Evolutionary conservation across 331 rosid species (phyloP), one percentile per base, ranked within the genome.

Genomic region (Erythrophleum ivorense): DNA sequence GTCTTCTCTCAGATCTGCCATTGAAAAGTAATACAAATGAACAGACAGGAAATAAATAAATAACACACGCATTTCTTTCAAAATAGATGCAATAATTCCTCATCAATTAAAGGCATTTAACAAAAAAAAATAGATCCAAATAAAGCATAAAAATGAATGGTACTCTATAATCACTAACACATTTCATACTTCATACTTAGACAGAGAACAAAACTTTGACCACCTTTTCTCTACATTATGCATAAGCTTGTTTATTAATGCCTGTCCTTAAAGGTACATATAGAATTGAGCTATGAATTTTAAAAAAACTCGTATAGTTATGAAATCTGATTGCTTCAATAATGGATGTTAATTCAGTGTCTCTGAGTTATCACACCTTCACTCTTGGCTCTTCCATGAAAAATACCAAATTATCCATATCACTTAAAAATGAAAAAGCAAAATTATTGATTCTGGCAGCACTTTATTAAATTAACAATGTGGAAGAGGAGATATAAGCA

Each of bases 1-100:
- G 48, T 78, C 86, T n/a, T 90, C 93, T 67, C 88, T 78, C 68
- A 90, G 76, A 82, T 90, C 93, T 87, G 87, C 62, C 55, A 41
- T 46, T 53, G 50, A 24, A 76, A 71, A 43, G 78, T 34, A 29
- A 24, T 24, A 41, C 19, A 33, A 74, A 3, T 55, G 14, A 57
- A 68, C 43, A 54, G 29, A 60, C 5, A 29, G 38, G 5, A 29
- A 29, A 31, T 18, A 49, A 36, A 36, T 2, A 36, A 36, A 36
- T 2, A 4, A 36, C 3, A 36, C 40, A 36, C 5, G 40, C 40
- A 36, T 36, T 36, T 36, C 40, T 36, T 36, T 36, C 40, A 36
- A 36, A 36, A 36, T 2, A 36, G 40, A 36, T 36, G 40, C 40
- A 36, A 2, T 36, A 36, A 36, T 36, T 36, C 5, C 40, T 2